These are phyloP conservation scores for Tylopilus sp. DNA, from an alignment of 768 basidiomycete genomes.

Conservation along the genomic window DNA sequence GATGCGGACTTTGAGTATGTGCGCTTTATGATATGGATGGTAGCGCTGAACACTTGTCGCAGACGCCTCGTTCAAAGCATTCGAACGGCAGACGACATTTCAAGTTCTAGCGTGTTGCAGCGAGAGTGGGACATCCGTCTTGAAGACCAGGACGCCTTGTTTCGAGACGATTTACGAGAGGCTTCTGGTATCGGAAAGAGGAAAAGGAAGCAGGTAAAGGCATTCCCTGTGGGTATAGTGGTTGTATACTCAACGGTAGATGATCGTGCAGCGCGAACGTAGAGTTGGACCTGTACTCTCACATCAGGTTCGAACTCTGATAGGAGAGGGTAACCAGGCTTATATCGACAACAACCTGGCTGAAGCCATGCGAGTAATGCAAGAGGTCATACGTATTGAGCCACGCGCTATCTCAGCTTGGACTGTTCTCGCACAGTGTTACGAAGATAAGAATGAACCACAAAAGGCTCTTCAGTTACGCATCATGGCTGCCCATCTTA, in stretches of 20 bases:
- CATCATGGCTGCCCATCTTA: conserved; percentile 60
- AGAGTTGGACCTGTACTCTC: conserved; percentile 14
- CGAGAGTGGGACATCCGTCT: conserved; percentile 9
- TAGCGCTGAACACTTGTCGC: not conserved
- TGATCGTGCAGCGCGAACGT: conserved; percentile 8
- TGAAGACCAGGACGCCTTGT: conserved; percentile 64
- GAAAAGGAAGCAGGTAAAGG: conserved; percentile 43
- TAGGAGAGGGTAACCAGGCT: conserved; percentile 85
- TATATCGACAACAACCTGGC: conserved; percentile 69
- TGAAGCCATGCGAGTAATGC: conserved; percentile 75
- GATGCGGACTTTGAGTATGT: conserved; percentile 24
- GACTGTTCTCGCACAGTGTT: conserved; percentile 49
- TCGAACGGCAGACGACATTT: conserved; percentile 9
- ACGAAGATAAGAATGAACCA: conserved; percentile 14
- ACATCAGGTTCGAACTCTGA: conserved; percentile 25
- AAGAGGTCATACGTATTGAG: conserved; percentile 92
- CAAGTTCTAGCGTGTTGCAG: conserved; percentile 10
- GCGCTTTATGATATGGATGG: too few species aligned
- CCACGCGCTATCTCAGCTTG: conserved; percentile 81
- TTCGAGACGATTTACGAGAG: conserved; percentile 59
- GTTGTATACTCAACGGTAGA: not conserved
- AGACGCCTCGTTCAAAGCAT: conserved; percentile 7
- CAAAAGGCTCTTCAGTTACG: conserved; percentile 17
- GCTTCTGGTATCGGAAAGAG: conserved; percentile 69
- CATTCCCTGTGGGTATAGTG: not conserved